Evolutionary conservation across 176 grass and related monocot species (phyloP).

Genomic region (Carex pumila): DNA sequence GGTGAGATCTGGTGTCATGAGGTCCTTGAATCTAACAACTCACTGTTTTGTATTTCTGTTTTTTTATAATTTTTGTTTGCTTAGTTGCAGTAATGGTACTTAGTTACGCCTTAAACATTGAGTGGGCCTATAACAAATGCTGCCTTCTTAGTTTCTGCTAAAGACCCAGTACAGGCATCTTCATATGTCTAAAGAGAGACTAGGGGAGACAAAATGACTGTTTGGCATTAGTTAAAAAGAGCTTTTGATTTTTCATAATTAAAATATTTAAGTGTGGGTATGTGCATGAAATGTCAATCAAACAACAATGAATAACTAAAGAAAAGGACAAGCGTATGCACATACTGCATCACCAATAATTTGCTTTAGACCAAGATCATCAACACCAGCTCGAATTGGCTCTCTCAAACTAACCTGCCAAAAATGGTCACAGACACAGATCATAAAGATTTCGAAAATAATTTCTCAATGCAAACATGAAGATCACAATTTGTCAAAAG

Average conservation of each 20-base stretch:
- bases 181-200: background rate
- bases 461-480: background rate
- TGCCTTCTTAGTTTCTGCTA: background rate
- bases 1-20: background rate
- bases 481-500: background rate
- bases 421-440: constrained; percentile 24
- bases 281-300: constrained; percentile 6
- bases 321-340: constrained; percentile 7
- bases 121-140: background rate
- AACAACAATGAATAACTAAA: background rate
- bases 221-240: background rate
- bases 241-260: background rate
- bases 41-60: background rate
- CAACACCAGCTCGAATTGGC: constrained; percentile 55
- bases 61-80: background rate
- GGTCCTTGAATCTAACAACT: background rate
- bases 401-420: constrained; percentile 89
- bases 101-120: background rate
- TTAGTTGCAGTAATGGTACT: background rate
- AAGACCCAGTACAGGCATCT: background rate
- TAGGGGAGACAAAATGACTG: background rate
- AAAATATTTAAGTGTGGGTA: background rate
- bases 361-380: constrained; percentile 62
- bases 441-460: background rate
- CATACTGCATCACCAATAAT: constrained; percentile 84